Conservation (phyloP, 352 stramenopile species). For the Pythium pectinolyticum region DNA sequence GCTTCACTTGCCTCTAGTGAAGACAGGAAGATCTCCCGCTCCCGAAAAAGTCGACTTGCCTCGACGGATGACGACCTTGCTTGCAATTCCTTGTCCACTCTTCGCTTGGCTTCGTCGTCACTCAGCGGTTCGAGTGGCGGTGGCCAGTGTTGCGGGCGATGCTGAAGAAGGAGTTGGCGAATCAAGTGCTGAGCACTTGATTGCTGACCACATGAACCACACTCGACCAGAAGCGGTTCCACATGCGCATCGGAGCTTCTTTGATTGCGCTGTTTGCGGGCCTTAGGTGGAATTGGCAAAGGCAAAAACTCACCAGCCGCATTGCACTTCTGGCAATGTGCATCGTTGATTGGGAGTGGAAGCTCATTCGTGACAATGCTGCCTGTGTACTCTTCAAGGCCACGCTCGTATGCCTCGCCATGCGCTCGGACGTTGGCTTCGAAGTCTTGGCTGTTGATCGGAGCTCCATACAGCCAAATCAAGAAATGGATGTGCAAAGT, state of each 20-base stretch:
- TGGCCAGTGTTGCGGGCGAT: slow-evolving; percentile 13
- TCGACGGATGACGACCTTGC: neutral
- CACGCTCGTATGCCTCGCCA: neutral
- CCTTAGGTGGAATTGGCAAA: neutral
- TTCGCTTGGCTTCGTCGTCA: neutral
- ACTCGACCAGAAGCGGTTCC: slow-evolving; percentile 11
- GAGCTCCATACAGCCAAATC: slow-evolving; percentile 9
- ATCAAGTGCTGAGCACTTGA: slow-evolving; percentile 7
- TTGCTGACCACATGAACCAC: neutral
- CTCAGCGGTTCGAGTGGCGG: neutral
- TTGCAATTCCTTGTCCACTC: neutral
- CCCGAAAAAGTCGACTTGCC: neutral
- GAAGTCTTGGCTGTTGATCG: slow-evolving; percentile 7
- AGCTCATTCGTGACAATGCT: slow-evolving; percentile 11
- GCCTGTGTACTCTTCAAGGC: slow-evolving; percentile 3
- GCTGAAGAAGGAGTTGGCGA: neutral
- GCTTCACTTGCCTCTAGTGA: neutral
- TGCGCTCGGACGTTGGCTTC: neutral
- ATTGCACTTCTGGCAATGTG: neutral
- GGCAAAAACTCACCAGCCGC: neutral
- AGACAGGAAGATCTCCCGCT: slow-evolving; percentile 5
- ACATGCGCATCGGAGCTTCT: neutral
- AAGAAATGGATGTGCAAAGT: slow-evolving; percentile 21
- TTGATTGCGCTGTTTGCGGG: neutral
- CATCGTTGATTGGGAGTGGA: neutral